Evolutionary conservation across 225 moss, liverwort and hornwort genomes (phyloP).

Genomic region (Anthoceros angustus): DNA sequence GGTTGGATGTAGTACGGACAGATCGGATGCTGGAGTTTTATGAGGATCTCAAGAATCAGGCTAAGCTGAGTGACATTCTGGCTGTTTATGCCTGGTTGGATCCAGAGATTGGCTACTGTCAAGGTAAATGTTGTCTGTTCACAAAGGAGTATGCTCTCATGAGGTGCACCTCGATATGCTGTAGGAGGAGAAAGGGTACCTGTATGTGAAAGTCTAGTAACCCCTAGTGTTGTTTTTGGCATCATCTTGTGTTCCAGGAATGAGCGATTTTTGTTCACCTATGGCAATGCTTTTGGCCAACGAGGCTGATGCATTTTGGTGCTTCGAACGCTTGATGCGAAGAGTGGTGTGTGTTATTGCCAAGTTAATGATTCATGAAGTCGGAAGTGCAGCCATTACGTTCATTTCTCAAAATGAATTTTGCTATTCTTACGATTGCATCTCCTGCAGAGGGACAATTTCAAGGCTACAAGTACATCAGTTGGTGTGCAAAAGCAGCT

Average conservation of each 20-base stretch:
- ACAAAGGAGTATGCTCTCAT: background rate
- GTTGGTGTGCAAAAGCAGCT: constrained; percentile 96
- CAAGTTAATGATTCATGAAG: background rate
- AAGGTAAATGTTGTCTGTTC: constrained; percentile 33
- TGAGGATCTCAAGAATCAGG: constrained; percentile 48
- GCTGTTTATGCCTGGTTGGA: constrained; percentile 95
- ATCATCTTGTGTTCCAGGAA: constrained; percentile 32
- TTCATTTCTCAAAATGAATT: background rate
- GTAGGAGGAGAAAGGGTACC: background rate
- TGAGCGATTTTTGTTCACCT: constrained; percentile 97
- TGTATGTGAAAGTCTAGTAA: background rate
- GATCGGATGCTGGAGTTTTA: constrained; percentile 92
- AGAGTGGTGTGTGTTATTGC: constrained; percentile 56
- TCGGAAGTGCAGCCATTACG: background rate
- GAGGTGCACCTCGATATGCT: background rate
- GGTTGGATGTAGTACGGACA: constrained; percentile 89
- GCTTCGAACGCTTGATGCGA: constrained; percentile 85
- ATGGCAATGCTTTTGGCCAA: constrained; percentile 62
- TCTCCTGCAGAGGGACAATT: constrained; percentile 56
- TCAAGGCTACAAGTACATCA: constrained; percentile 77
- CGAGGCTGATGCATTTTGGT: constrained; percentile 98
- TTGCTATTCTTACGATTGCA: background rate
- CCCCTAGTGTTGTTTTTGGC: background rate
- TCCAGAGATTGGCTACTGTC: constrained; percentile 94
- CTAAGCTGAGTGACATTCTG: constrained; percentile 82